A percentile compares a stretch with the other conserved stretches of the same genome.
phyloP scores from a whole-genome alignment of 2,329 filamentous ascomycete species.

The Claviceps sp. region DNA sequence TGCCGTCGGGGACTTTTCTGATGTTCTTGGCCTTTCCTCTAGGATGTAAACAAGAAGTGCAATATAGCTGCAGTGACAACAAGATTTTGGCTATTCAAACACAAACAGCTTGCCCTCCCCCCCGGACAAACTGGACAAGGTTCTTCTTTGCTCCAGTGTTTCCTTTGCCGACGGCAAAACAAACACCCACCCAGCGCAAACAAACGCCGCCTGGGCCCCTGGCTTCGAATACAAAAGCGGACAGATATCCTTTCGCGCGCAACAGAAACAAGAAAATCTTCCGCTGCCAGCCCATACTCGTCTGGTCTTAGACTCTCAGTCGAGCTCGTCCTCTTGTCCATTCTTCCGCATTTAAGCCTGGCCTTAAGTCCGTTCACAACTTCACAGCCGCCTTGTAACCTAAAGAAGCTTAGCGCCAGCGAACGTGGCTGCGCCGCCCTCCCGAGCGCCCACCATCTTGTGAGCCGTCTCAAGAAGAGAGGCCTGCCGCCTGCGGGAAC shows the following conservation, averaged over 20 bases:
- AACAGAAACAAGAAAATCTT: background rate
- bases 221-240: no score
- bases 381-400: slow-evolving; percentile 1
- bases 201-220: background rate
- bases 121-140: no score
- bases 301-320: background rate
- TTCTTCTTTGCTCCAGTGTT: background rate
- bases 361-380: slow-evolving; percentile 2
- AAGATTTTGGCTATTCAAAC: background rate
- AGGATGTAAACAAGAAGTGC: no score
- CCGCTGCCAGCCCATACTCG: background rate
- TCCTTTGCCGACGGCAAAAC: background rate
- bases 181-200: background rate
- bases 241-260: background rate
- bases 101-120: no score
- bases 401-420: background rate
- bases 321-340: background rate
- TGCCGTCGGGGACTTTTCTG: background rate
- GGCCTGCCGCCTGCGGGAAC: background rate
- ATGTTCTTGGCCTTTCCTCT: no score
- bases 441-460: background rate
- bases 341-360: slow-evolving; percentile 1
- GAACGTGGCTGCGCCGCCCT: background rate
- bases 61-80: no score
- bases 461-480: background rate